Percentiles rank a stretch among this genome's conserved stretches.
These are phyloP conservation scores for Stemphylium vesicarium DNA, from an alignment of 2,329 filamentous ascomycete genomes.

Conservation along the genomic window DNA sequence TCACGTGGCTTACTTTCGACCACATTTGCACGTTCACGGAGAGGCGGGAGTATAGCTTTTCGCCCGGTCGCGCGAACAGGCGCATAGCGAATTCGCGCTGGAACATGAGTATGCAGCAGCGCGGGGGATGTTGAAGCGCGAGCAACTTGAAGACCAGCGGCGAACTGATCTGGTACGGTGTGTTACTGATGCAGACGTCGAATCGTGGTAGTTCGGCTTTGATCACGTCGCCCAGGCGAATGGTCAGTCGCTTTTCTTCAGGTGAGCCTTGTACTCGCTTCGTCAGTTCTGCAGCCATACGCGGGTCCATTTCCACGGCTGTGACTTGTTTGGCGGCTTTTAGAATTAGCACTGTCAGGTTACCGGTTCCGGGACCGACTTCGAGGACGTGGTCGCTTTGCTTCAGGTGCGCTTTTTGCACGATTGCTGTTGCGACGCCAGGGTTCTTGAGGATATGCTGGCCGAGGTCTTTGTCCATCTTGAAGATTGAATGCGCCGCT, in stretches of 20 bases:
- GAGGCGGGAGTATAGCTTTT: slow-evolving; percentile 88
- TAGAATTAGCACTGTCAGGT: slow-evolving; percentile 86
- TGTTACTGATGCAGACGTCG: slow-evolving; percentile 81
- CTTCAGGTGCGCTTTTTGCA: slow-evolving; percentile 86
- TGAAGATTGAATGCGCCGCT: slow-evolving; percentile 84
- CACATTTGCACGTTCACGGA: slow-evolving; percentile 95
- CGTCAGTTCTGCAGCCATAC: slow-evolving; percentile 95
- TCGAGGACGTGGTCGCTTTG: slow-evolving; percentile 88
- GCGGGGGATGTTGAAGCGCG: slow-evolving; percentile 78
- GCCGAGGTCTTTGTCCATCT: slow-evolving; percentile 92
- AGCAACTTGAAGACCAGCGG: slow-evolving; percentile 92
- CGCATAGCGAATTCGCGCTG: slow-evolving; percentile 94
- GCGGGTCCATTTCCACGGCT: slow-evolving; percentile 89
- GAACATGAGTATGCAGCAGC: slow-evolving; percentile 91
- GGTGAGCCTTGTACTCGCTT: slow-evolving; percentile 92
- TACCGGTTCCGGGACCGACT: slow-evolving; percentile 88
- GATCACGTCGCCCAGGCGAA: slow-evolving; percentile 90
- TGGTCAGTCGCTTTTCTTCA: slow-evolving; percentile 76
- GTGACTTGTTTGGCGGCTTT: slow-evolving; percentile 84
- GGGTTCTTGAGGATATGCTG: slow-evolving; percentile 94
- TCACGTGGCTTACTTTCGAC: slow-evolving; percentile 73
- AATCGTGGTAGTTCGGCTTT: slow-evolving; percentile 80
- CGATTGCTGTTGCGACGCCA: slow-evolving; percentile 80
- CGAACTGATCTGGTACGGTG: slow-evolving; percentile 80
- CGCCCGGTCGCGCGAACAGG: slow-evolving; percentile 84